Base-by-base conservation (phyloP, 2,329 filamentous ascomycete species). In the Tolypocladium pustulatum region DNA sequence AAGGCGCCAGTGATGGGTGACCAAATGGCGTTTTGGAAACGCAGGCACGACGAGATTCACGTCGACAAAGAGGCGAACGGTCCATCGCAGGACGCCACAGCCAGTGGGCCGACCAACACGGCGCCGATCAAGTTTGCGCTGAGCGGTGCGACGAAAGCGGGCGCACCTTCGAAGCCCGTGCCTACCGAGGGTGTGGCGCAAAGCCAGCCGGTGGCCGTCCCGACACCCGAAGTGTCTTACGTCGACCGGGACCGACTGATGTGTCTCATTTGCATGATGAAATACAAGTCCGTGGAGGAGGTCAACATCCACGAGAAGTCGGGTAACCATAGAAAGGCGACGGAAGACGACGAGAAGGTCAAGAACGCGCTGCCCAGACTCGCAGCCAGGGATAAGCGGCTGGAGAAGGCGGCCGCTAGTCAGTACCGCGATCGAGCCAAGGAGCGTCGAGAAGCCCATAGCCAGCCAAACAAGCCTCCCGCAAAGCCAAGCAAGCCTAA, bases 371-470 rank as follows among this genome's bases (percentile, higher is more conserved):
- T 71, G 32, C 70, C 72, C 1, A 66, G 74, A 9, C 60, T 77
- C 2, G 59, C 78, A 73, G 61, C 71, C 58, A 62, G 72, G 57
- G 67, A 81, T 68, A 72, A 70, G 67, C 67, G 64, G 56, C 67
- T 64, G 40, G 65, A 67, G 65, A 74, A 69, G 62, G 69, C 67
- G 61, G 65, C 59, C 2, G 65, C 67, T 49, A 65, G 64, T 59
- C 76, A 76, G 63, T 88, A 87, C 67, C 80, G 84, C 30, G 87
- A 90, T 66, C 79, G 87, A 38, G 87, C 87, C 7, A 85, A 82
- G 65, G 86, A 89, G 69, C 80, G 87, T 22, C 80, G 87, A 9
- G 71, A 81, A 60, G 82, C 79, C 1, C 85, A 84, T 67, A 83
- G 80, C 58, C 86, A 86, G 65, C 83, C 81, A 3, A 80, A 74